Conservation (phyloP, 176 grass and related monocot species). For the Oryza officinalis region DNA sequence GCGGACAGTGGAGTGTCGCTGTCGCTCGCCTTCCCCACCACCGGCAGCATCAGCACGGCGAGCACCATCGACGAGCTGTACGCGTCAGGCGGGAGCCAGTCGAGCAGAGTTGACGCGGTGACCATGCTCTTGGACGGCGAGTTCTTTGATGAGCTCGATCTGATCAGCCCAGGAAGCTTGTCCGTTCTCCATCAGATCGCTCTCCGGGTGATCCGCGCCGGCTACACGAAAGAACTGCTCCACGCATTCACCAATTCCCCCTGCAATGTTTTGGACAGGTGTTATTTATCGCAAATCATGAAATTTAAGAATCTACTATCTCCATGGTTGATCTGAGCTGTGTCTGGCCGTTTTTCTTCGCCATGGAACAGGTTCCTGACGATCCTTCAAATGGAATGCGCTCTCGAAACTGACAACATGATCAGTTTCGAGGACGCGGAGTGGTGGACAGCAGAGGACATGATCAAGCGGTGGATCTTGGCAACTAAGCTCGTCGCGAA, state of each 20-base stretch:
- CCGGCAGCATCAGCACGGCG: not conserved
- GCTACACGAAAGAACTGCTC: constrained; percentile 10
- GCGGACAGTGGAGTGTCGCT: not conserved
- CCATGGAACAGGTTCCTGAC: constrained; percentile 23
- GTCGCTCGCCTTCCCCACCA: not conserved
- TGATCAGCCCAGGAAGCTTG: constrained; percentile 30
- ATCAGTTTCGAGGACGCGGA: constrained; percentile 34
- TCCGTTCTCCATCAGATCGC: constrained; percentile 34
- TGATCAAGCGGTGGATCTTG: constrained; percentile 41
- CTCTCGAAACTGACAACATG: not conserved
- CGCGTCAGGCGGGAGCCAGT: not conserved
- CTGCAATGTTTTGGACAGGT: constrained; percentile 43
- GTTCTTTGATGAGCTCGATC: constrained; percentile 2
- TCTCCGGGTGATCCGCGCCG: constrained; percentile 26
- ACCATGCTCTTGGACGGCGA: not conserved
- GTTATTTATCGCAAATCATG: not conserved
- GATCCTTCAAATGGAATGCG: constrained; percentile 1
- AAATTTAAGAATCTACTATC: no score
- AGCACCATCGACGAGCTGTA: not conserved
- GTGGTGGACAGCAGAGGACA: constrained; percentile 39
- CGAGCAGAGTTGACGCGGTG: not conserved
- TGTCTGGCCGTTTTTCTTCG: not conserved
- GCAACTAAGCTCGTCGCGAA: constrained; percentile 25
- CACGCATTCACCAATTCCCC: constrained; percentile 11
- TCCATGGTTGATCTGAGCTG: not conserved